Percentiles rank a stretch among this genome's conserved stretches.
phyloP scores from a whole-genome alignment of 2,329 filamentous ascomycete genomes.

The Coniella lustricola region DNA sequence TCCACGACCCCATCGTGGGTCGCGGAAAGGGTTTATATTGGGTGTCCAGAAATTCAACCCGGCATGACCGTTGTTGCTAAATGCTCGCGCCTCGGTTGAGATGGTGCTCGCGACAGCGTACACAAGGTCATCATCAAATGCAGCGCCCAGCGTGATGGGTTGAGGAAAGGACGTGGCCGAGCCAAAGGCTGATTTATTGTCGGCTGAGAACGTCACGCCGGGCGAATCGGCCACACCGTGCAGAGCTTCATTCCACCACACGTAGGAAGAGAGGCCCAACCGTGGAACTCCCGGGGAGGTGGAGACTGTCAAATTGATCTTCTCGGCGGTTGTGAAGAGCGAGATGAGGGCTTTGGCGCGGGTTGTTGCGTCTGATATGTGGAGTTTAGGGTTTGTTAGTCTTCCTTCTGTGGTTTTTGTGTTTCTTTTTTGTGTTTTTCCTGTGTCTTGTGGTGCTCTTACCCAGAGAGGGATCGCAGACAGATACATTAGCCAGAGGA shows the following conservation, averaged over 20 bases:
- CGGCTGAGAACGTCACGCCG: constrained; percentile 35
- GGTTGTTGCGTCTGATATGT: constrained; percentile 1
- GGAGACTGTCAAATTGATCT: constrained; percentile 14
- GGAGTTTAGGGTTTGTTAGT: too few species aligned
- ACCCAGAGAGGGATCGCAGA: constrained; percentile 12
- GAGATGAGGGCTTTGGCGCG: constrained; percentile 11
- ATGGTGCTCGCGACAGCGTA: constrained; percentile 43
- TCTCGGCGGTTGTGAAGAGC: constrained; percentile 12
- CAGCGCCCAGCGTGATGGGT: constrained; percentile 54
- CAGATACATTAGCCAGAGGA: constrained; percentile 9
- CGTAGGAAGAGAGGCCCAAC: constrained; percentile 50
- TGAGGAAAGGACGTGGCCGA: constrained; percentile 60
- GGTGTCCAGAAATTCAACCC: constrained; percentile 58
- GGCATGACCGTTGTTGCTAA: constrained; percentile 51
- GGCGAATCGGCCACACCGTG: constrained; percentile 52
- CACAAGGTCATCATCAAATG: constrained; percentile 58
- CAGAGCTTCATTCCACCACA: constrained; percentile 56
- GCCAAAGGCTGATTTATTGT: constrained; percentile 40
- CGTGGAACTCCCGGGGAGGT: constrained; percentile 41
- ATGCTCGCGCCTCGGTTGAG: constrained; percentile 55
- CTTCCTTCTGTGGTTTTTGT: too few species aligned
- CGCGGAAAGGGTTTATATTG: constrained; percentile 59
- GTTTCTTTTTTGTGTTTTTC: too few species aligned
- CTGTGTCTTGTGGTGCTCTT: neutral
- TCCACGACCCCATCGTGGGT: constrained; percentile 56